Evolutionary conservation across 768 basidiomycete species (phyloP).

Genomic region (Clitopilus passeckerianus): DNA sequence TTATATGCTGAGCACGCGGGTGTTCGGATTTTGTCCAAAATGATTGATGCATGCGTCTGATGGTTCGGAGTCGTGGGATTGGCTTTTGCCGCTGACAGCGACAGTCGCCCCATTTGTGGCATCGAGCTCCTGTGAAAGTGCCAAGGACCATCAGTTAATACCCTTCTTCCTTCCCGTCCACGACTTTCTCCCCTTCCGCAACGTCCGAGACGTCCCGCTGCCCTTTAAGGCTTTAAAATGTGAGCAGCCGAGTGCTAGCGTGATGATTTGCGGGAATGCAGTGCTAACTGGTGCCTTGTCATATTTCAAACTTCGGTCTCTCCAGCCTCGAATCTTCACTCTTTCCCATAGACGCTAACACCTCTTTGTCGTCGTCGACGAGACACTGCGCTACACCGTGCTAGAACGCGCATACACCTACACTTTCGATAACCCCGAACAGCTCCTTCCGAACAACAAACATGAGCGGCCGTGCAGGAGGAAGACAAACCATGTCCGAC

Average conservation of each 20-base stretch:
- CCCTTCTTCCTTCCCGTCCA: neutral
- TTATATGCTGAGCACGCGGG: conserved; percentile 1
- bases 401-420: conserved; percentile 3
- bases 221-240: neutral
- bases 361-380: neutral
- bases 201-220: neutral
- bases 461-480: conserved; percentile 60
- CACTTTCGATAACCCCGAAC: neutral
- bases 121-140: neutral
- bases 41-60: neutral
- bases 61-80: neutral
- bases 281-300: neutral
- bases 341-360: neutral
- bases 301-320: neutral
- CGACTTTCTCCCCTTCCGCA: neutral
- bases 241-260: neutral
- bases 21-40: neutral
- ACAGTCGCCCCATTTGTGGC: neutral
- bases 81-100: neutral
- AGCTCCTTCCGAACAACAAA: conserved; percentile 1
- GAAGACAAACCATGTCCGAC: conserved; percentile 91
- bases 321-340: neutral
- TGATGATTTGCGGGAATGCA: neutral
- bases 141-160: neutral
- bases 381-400: neutral